These are phyloP conservation scores for Infundibulicybe gibba DNA, from an alignment of 768 basidiomycete genomes.

Conservation along the genomic window DNA sequence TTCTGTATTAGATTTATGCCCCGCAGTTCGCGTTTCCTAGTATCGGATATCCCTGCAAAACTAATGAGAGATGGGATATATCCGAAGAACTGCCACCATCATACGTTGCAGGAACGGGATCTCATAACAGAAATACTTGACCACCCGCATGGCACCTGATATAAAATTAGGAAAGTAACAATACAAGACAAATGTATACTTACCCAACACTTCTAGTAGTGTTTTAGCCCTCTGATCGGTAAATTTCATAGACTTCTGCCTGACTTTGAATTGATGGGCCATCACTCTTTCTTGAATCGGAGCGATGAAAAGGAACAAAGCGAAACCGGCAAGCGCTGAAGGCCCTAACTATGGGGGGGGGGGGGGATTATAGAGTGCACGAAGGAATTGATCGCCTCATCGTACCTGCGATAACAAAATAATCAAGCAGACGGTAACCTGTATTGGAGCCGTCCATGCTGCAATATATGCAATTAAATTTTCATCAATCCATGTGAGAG, in stretches of 20 bases:
- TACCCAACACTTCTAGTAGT: slow-evolving; percentile 61
- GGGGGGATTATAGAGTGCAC: background rate
- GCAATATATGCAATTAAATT: background rate
- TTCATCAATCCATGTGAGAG: background rate
- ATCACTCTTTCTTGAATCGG: slow-evolving; percentile 65
- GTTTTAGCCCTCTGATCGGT: slow-evolving; percentile 63
- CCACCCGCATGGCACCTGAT: slow-evolving; percentile 61
- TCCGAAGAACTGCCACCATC: slow-evolving; percentile 11
- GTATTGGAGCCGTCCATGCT: slow-evolving; percentile 70
- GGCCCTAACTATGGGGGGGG: slow-evolving; percentile 49
- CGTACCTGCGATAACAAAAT: slow-evolving; percentile 56
- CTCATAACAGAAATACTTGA: slow-evolving; percentile 78
- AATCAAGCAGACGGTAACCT: slow-evolving; percentile 55
- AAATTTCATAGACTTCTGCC: slow-evolving; percentile 54
- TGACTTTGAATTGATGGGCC: slow-evolving; percentile 50
- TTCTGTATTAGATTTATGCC: slow-evolving; percentile 57
- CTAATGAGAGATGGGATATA: background rate
- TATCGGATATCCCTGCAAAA: slow-evolving; percentile 45
- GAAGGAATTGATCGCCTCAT: background rate
- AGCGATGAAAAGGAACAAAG: slow-evolving; percentile 56
- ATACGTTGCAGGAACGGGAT: slow-evolving; percentile 60
- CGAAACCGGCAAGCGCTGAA: slow-evolving; percentile 68
- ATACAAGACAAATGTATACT: slow-evolving; percentile 3
- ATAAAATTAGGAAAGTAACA: background rate
- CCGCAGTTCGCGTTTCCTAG: slow-evolving; percentile 50